Evolutionary conservation across 1,284 basidiomycete species (phyloP).

Genomic region (Lignosus rhinocerotis): DNA sequence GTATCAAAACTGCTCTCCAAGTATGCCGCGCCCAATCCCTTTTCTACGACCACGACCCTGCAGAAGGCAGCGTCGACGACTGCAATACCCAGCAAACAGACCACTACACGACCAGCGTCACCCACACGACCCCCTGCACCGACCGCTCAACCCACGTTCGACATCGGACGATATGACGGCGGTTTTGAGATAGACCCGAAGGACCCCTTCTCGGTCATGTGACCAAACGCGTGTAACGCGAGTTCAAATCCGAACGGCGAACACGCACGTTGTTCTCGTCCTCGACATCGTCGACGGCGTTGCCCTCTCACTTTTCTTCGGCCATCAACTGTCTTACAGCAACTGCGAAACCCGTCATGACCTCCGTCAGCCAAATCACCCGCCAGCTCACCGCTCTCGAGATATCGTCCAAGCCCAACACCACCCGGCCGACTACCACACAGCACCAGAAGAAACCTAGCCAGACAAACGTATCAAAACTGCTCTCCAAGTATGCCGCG

Average conservation of each 20-base stretch:
- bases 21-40: slow-evolving; percentile 59
- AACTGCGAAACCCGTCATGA: slow-evolving; percentile 34
- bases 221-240: slow-evolving; percentile 14
- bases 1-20: slow-evolving; percentile 70
- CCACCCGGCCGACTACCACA: slow-evolving; percentile 33
- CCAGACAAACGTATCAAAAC: slow-evolving; percentile 59
- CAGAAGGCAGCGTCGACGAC: slow-evolving; percentile 27
- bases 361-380: slow-evolving; percentile 45
- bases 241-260: slow-evolving; percentile 23
- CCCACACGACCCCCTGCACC: slow-evolving; percentile 23
- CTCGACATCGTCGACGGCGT: slow-evolving; percentile 20
- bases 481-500: slow-evolving; percentile 66
- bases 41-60: slow-evolving; percentile 25
- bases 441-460: slow-evolving; percentile 53
- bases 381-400: slow-evolving; percentile 52
- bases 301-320: neutral
- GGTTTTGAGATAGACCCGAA: slow-evolving; percentile 72
- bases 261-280: slow-evolving; percentile 6
- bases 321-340: neutral
- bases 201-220: slow-evolving; percentile 18
- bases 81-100: slow-evolving; percentile 27
- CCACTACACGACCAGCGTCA: slow-evolving; percentile 29
- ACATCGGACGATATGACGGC: slow-evolving; percentile 86
- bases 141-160: slow-evolving; percentile 37
- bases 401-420: slow-evolving; percentile 46